These are phyloP conservation scores for Rubia yunnanensis DNA, from an alignment of 257 asterid species.

Conservation along the genomic window DNA sequence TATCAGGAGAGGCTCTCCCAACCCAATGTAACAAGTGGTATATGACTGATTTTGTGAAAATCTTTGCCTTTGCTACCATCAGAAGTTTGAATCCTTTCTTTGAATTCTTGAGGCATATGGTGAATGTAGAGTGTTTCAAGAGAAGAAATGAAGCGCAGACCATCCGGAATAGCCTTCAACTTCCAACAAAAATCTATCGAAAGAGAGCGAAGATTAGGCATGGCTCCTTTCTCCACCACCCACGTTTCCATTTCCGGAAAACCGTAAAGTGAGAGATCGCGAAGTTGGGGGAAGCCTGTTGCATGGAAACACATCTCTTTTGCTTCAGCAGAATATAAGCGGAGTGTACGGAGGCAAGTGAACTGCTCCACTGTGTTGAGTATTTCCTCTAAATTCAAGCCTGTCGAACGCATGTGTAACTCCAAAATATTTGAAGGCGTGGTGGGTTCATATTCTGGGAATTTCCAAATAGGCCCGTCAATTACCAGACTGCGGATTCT, in stretches of 20 bases:
- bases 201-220: constrained; percentile 13
- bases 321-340: neutral
- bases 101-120: neutral
- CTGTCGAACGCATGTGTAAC: neutral
- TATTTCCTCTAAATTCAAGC: neutral
- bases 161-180: constrained; percentile 9
- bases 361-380: constrained; percentile 7
- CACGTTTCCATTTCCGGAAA: constrained; percentile 9
- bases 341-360: constrained; percentile 6
- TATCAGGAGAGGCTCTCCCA: too few species aligned
- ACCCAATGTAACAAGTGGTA: neutral
- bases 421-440: neutral
- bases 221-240: constrained; percentile 16
- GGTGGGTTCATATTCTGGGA: neutral
- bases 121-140: neutral
- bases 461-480: neutral
- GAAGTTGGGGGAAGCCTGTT: constrained; percentile 9
- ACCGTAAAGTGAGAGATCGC: neutral
- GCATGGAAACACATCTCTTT: constrained; percentile 12
- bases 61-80: neutral
- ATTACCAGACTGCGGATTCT: neutral
- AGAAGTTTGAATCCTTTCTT: neutral
- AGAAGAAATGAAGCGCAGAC: neutral
- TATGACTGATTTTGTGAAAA: constrained; percentile 1
- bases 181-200: neutral